Percentiles rank a stretch among this genome's conserved stretches.
These are phyloP conservation scores for Clonostachys sp. DNA, from an alignment of 2,329 filamentous ascomycete species.

Conservation along the genomic window DNA sequence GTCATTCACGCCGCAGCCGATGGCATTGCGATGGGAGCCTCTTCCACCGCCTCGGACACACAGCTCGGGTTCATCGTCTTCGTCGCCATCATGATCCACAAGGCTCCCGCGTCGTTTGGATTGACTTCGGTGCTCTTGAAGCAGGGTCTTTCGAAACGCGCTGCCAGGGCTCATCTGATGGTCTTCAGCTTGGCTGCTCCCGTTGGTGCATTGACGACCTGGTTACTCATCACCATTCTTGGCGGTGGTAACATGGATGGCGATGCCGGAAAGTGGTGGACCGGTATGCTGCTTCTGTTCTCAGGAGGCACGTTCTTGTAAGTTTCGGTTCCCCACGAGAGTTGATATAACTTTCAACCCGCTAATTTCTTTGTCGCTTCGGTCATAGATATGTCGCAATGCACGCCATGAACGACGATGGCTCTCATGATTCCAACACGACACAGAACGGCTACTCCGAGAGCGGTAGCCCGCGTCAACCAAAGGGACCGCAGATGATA, in stretches of 20 bases:
- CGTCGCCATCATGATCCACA: constrained; percentile 94
- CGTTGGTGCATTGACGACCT: constrained; percentile 78
- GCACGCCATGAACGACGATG: constrained; percentile 91
- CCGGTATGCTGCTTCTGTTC: constrained; percentile 89
- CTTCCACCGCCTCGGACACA: constrained; percentile 67
- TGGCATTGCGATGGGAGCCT: constrained; percentile 92
- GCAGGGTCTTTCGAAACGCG: constrained; percentile 84
- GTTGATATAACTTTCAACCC: no score
- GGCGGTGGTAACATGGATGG: constrained; percentile 57
- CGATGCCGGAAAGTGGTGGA: constrained; percentile 74
- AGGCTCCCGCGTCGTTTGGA: constrained; percentile 92
- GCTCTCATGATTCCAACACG: constrained; percentile 44
- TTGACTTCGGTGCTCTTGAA: constrained; percentile 86
- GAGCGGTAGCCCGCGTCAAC: constrained; percentile 35
- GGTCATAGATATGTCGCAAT: constrained; percentile 81
- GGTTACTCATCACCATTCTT: constrained; percentile 70
- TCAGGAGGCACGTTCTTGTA: constrained; percentile 94
- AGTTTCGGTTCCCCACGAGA: constrained; percentile 25
- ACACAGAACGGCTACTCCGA: constrained; percentile 58
- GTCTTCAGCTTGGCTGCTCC: constrained; percentile 92
- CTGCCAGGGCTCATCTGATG: constrained; percentile 77
- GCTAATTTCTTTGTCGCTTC: no score
- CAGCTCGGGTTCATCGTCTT: constrained; percentile 89
- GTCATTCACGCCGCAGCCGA: constrained; percentile 95
- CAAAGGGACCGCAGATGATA: constrained; percentile 55